These are phyloP conservation scores for Cylindrotheca fusiformis DNA, from an alignment of 108 stramenopile genomes.

Conservation along the genomic window DNA sequence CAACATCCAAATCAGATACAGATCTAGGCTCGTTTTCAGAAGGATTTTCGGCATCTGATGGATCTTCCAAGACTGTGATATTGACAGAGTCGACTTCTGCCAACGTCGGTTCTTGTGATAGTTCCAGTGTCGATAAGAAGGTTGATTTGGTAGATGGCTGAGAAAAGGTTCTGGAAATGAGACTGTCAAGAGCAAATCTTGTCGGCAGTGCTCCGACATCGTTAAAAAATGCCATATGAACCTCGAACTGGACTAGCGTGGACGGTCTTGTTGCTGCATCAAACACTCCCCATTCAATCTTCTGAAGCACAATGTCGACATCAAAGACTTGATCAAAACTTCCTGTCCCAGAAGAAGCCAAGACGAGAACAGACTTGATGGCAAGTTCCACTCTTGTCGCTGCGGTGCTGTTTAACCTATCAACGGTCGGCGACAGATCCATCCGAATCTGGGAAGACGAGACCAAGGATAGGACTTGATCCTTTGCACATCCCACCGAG, in stretches of 20 bases:
- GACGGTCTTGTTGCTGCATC: neutral
- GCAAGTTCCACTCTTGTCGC: conserved; percentile 5
- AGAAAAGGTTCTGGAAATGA: conserved; percentile 23
- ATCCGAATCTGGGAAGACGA: conserved; percentile 26
- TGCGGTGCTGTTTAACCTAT: conserved; percentile 11
- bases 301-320: conserved; percentile 14
- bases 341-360: conserved; percentile 7
- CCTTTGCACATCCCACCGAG: neutral
- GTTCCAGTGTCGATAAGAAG: conserved; percentile 10
- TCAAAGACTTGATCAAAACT: conserved; percentile 12
- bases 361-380: conserved; percentile 13
- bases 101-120: conserved; percentile 16
- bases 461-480: neutral
- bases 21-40: neutral
- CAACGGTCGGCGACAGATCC: conserved; percentile 12
- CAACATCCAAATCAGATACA: conserved; percentile 34
- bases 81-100: conserved; percentile 8
- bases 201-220: neutral
- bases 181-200: conserved; percentile 22
- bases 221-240: conserved; percentile 1
- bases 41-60: neutral
- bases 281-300: conserved; percentile 2
- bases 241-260: conserved; percentile 21
- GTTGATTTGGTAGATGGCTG: conserved; percentile 21
- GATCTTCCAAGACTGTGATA: neutral